These are phyloP conservation scores for Lepiota brunneoincarnata DNA, from an alignment of 768 basidiomycete species.

Conservation along the genomic window DNA sequence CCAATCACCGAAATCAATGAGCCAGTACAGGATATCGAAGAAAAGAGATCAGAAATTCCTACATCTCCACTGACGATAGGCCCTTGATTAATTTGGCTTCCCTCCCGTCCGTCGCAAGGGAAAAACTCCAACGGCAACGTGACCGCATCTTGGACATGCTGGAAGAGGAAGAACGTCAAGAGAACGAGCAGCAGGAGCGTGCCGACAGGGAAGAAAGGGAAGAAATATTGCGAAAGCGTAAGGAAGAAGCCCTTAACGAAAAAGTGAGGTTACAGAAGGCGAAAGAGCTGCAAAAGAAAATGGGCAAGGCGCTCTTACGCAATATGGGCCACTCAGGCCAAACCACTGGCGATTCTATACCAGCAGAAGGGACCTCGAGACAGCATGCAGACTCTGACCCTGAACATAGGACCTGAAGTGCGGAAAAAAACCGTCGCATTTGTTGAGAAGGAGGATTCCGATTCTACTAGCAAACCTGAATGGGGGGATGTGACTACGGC, in stretches of 20 bases:
- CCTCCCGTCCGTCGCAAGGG: slow-evolving; percentile 44
- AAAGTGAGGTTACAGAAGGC: slow-evolving; percentile 36
- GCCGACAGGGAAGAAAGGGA: slow-evolving; percentile 38
- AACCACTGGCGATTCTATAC: slow-evolving; percentile 32
- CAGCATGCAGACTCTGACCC: slow-evolving; percentile 22
- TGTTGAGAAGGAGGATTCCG: slow-evolving; percentile 34
- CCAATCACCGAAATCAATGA: slow-evolving; percentile 80
- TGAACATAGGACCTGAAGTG: slow-evolving; percentile 22
- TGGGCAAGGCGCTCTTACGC: slow-evolving; percentile 66
- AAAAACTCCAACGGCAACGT: slow-evolving; percentile 53
- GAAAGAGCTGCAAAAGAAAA: slow-evolving; percentile 68
- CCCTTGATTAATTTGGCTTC: slow-evolving; percentile 44
- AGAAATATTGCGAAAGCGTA: slow-evolving; percentile 49
- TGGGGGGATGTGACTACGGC: slow-evolving; percentile 59
- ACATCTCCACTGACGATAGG: slow-evolving; percentile 36
- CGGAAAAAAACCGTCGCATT: slow-evolving; percentile 68
- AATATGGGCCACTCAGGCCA: slow-evolving; percentile 40
- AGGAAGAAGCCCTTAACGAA: slow-evolving; percentile 41
- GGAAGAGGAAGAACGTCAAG: slow-evolving; percentile 64
- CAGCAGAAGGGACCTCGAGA: slow-evolving; percentile 29
- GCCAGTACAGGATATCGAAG: slow-evolving; percentile 32
- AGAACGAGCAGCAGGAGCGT: slow-evolving; percentile 38
- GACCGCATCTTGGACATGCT: slow-evolving; percentile 64
- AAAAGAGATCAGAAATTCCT: slow-evolving; percentile 13
- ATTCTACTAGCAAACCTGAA: slow-evolving; percentile 22